Percentiles rank a stretch among this genome's conserved stretches.
Evolutionary conservation across 306 rosid genomes (phyloP).

Genomic region (Abrus precatorius): DNA sequence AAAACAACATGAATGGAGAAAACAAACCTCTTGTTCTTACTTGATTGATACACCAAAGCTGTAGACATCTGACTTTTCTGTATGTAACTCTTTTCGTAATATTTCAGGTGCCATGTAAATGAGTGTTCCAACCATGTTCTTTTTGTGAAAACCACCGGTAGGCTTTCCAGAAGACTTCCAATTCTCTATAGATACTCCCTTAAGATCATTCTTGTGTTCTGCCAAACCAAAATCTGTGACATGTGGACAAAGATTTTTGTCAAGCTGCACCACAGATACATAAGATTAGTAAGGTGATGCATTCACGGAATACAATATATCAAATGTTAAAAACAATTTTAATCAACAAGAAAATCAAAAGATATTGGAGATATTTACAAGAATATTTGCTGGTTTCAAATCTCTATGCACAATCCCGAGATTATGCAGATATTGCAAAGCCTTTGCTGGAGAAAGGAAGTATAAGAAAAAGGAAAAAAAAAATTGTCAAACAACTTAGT

Average conservation of each 20-base stretch:
- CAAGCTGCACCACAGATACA: slow-evolving; percentile 72
- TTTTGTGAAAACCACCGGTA: slow-evolving; percentile 97
- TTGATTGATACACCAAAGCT: slow-evolving; percentile 89
- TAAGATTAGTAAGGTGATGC: slow-evolving; percentile 29
- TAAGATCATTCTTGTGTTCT: slow-evolving; percentile 70
- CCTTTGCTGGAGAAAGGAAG: slow-evolving; percentile 75
- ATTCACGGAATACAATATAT: slow-evolving; percentile 25
- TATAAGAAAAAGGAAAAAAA: slow-evolving; percentile 34
- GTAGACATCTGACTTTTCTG: slow-evolving; percentile 91
- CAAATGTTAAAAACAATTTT: slow-evolving; percentile 2
- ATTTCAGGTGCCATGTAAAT: slow-evolving; percentile 98
- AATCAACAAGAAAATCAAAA: slow-evolving; percentile 40
- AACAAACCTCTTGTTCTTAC: slow-evolving; percentile 57
- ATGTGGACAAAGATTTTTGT: slow-evolving; percentile 70
- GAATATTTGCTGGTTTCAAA: slow-evolving; percentile 96
- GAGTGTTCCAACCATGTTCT: slow-evolving; percentile 91
- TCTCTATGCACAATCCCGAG: slow-evolving; percentile 96
- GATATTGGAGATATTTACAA: slow-evolving; percentile 67
- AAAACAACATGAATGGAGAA: slow-evolving; percentile 5
- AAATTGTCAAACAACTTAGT: slow-evolving; percentile 38
- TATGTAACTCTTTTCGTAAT: slow-evolving; percentile 80
- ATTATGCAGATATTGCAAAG: slow-evolving; percentile 89
- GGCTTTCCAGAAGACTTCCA: slow-evolving; percentile 97
- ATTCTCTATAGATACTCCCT: slow-evolving; percentile 69
- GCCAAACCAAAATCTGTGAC: slow-evolving; percentile 98